Evolutionary conservation across 805 yeast species (phyloP).

Genomic region (Candida ulmi): DNA sequence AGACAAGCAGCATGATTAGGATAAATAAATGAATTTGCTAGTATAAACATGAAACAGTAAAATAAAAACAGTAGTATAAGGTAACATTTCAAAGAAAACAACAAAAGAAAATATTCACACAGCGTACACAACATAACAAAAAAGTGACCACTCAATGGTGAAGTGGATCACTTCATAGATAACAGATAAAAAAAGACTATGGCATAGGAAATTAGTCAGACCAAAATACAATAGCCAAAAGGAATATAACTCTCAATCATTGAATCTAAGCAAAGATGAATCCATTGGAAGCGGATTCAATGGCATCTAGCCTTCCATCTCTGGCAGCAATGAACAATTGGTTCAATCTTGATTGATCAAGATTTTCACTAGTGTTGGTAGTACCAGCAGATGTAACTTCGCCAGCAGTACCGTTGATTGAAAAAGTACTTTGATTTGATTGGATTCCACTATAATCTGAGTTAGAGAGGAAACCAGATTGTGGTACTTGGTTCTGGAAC

Average conservation of each 20-base stretch:
- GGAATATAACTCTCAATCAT: too few species aligned
- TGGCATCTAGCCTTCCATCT: slow-evolving; percentile 47
- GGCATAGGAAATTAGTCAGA: too few species aligned
- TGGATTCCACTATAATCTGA: slow-evolving; percentile 13
- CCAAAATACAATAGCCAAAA: too few species aligned
- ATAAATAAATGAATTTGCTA: too few species aligned
- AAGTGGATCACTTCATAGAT: too few species aligned
- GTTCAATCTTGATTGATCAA: slow-evolving; percentile 37
- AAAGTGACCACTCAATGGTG: too few species aligned
- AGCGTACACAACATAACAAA: too few species aligned
- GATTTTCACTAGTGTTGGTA: slow-evolving; percentile 30
- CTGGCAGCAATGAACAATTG: slow-evolving; percentile 50
- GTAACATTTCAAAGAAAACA: too few species aligned
- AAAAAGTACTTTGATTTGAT: slow-evolving; percentile 11
- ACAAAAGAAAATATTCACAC: too few species aligned
- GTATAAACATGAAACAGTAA: too few species aligned
- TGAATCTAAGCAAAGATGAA: slow-evolving; percentile 5
- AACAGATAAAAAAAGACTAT: too few species aligned
- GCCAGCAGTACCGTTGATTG: slow-evolving; percentile 16
- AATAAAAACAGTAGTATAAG: too few species aligned
- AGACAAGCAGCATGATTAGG: neutral
- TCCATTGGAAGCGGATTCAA: slow-evolving; percentile 44
- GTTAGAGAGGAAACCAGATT: neutral
- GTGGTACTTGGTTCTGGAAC: neutral
- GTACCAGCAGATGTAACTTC: slow-evolving; percentile 1